Evolutionary conservation across 2,329 filamentous ascomycete species (phyloP).

Genomic region (Epichloe amarillans): DNA sequence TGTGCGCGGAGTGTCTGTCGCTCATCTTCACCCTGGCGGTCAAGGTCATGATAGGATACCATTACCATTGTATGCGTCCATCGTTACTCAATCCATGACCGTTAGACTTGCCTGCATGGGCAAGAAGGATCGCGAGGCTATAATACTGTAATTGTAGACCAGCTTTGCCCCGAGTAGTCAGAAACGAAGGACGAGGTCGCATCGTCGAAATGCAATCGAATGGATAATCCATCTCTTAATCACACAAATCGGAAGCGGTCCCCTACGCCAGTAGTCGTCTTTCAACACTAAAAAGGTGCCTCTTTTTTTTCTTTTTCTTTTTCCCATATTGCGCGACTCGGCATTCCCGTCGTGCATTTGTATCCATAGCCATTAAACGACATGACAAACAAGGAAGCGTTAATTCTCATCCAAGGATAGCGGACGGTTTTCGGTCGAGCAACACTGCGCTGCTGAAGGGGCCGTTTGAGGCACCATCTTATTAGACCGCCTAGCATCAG

Average conservation of each 20-base stretch:
- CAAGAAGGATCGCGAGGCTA: not conserved
- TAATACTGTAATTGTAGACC: slow-evolving; percentile 1
- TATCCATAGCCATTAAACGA: too few relatives aligned
- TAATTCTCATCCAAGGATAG: too few relatives aligned
- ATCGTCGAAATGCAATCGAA: not conserved
- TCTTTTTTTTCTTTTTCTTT: too few relatives aligned
- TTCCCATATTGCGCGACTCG: too few relatives aligned
- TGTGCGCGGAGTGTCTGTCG: not conserved
- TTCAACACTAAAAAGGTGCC: too few relatives aligned
- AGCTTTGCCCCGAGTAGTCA: not conserved
- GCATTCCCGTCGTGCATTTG: too few relatives aligned
- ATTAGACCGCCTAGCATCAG: too few relatives aligned
- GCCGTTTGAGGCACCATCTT: too few relatives aligned
- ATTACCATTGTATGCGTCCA: not conserved
- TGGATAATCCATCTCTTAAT: not conserved
- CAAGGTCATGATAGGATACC: not conserved
- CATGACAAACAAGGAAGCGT: too few relatives aligned
- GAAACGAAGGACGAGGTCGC: not conserved
- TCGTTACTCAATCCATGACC: not conserved
- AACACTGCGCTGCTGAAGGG: too few relatives aligned
- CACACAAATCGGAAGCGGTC: not conserved
- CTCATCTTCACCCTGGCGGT: not conserved
- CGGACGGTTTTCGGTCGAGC: too few relatives aligned
- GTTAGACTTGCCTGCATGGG: not conserved
- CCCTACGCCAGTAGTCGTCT: not conserved